A percentile compares a stretch with the other conserved stretches of the same genome.
phyloP scores from a whole-genome alignment of 2,329 filamentous ascomycete species.

The Phialemonium atrogriseum region DNA sequence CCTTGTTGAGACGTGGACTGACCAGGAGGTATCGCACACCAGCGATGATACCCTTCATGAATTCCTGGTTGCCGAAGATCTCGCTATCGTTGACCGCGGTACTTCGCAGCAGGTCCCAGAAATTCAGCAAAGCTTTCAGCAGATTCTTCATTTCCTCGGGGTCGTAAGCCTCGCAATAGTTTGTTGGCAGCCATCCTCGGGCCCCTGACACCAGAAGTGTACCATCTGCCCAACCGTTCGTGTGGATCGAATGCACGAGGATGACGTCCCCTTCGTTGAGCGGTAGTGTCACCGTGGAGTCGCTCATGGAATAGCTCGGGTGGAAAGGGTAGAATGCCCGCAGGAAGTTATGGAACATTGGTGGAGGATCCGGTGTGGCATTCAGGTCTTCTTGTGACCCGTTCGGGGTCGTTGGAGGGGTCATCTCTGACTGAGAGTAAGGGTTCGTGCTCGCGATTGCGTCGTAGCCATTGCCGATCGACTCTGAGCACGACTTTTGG shows the following conservation, averaged over 20 bases:
- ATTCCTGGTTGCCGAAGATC: slow-evolving; percentile 84
- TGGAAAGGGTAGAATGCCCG: slow-evolving; percentile 92
- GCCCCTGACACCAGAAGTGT: slow-evolving; percentile 79
- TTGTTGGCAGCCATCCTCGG: slow-evolving; percentile 92
- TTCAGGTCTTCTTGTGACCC: slow-evolving; percentile 53
- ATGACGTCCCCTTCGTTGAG: slow-evolving; percentile 88
- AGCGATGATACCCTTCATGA: slow-evolving; percentile 88
- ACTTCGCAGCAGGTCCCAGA: slow-evolving; percentile 83
- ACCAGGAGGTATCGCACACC: slow-evolving; percentile 86
- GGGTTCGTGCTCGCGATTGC: slow-evolving; percentile 17
- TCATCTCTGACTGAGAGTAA: slow-evolving; percentile 55
- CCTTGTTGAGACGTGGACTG: slow-evolving; percentile 31
- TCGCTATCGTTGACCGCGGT: slow-evolving; percentile 66
- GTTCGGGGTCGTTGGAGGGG: slow-evolving; percentile 68
- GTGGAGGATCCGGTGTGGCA: slow-evolving; percentile 37
- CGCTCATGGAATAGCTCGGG: slow-evolving; percentile 66
- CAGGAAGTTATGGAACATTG: slow-evolving; percentile 87
- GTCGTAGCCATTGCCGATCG: slow-evolving; percentile 17
- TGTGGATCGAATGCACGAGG: slow-evolving; percentile 91
- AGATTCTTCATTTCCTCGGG: slow-evolving; percentile 79
- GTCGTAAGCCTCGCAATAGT: slow-evolving; percentile 95
- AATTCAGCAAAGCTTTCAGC: slow-evolving; percentile 77
- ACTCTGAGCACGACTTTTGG: slow-evolving; percentile 30
- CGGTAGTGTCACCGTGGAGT: slow-evolving; percentile 80
- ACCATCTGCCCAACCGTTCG: slow-evolving; percentile 97